Evolutionary conservation across 2,329 filamentous ascomycete species (phyloP), one percentile per base, ranked within the genome.

Genomic region (Claviceps sp.): DNA sequence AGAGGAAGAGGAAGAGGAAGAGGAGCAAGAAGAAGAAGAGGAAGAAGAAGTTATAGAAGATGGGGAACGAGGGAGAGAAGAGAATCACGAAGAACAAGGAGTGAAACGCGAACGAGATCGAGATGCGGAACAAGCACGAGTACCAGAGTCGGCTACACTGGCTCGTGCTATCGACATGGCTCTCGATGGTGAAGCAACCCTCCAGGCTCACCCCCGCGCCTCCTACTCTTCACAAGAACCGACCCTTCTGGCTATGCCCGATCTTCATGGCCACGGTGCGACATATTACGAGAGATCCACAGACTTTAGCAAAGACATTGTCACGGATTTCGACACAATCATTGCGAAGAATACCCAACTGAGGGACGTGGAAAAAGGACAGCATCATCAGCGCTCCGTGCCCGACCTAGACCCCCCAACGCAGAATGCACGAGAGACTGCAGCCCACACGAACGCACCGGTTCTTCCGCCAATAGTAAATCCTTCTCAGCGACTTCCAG

Each of bases 401-500:
- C 34, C 11, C 16, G 11, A 34, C 16, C 23, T 38, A 8, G 43
- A 14, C 8, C 16, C n/a, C 5, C 16, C 13, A 7, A 11, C 17
- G 7, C 42, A 29, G 16, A 9, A 46, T 8, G n/a, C 4, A 9
- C 40, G 20, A 26, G 36, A 34, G 9, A 16, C 11, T 7, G 17
- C 13, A 7, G 8, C 8, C 17, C 36, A 20, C 8, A 20, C 8
- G 13, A 16, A 22, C n/a, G 43, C n/a, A 5, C 37, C 37, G 17
- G 1, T 26, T 29, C 6, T n/a, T 40, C 45, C 37, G 22, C 45
- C 22, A 9, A 42, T 44, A 50, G 14, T 49, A 34, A 72, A 71
- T 42, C 67, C 70, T 9, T 61, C 71, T 7, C 68, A 71, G 37
- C 66, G 59, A 29, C 64, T 74, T 3, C 68, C 69, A 26, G 70